phyloP scores from a whole-genome alignment of 176 grass and related monocot genomes.

The Oryza glumipatula region DNA sequence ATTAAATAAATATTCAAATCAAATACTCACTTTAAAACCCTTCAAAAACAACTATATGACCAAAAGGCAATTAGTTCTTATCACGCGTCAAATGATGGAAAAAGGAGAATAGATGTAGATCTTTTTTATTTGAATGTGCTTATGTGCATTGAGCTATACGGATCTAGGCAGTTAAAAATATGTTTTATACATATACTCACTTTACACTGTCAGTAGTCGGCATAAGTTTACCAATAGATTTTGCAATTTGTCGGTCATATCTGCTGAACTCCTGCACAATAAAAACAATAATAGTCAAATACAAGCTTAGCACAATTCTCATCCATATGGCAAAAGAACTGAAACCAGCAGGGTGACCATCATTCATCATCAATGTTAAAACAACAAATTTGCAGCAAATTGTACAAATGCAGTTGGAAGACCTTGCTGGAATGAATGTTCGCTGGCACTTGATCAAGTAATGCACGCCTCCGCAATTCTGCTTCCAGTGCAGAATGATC shows the following conservation, averaged over 20 bases:
- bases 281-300: constrained; percentile 15
- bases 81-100: neutral
- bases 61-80: constrained; percentile 7
- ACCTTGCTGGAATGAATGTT: constrained; percentile 68
- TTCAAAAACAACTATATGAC: neutral
- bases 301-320: constrained; percentile 24
- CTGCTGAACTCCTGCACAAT: constrained; percentile 61
- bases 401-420: constrained; percentile 17
- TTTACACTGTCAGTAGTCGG: constrained; percentile 73
- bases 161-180: neutral
- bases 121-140: constrained; percentile 29
- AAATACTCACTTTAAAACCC: constrained; percentile 10
- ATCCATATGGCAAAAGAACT: constrained; percentile 11
- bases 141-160: constrained; percentile 23
- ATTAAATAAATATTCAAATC: constrained; percentile 5
- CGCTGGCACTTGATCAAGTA: constrained; percentile 67
- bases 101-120: neutral
- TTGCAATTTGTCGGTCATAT: constrained; percentile 66
- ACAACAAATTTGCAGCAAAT: constrained; percentile 13
- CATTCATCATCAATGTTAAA: constrained; percentile 18
- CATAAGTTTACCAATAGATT: constrained; percentile 72
- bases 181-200: constrained; percentile 28
- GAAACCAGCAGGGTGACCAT: constrained; percentile 6
- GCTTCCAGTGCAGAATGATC: constrained; percentile 69
- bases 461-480: constrained; percentile 61